Base-by-base conservation (phyloP, 257 asterid species). In the Nicotiana otophora region DNA sequence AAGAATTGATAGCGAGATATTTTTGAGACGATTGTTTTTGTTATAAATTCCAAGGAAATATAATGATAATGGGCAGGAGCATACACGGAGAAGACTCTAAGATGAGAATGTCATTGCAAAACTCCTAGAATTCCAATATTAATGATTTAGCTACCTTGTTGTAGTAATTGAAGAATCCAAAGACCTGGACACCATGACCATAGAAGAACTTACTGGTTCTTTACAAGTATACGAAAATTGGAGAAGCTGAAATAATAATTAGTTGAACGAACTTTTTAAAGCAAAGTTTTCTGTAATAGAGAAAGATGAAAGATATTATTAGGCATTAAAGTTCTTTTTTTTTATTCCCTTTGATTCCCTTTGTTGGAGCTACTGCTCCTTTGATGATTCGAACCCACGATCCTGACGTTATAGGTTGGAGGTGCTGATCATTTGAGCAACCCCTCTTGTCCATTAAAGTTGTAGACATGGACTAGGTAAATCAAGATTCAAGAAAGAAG, bases 91-190 rank as follows among this genome's bases (percentile, higher is more conserved):
- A 20, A 34, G 48, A 19, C 5, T 5, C 5, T 2, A 60, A 60
- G 2, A 60, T 60, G 30, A 60, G 10, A 0, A 3, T 8, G 65
- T 10, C 2, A 17, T 68, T 17, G 9, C 30, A 34, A 68, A 34
- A 6, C 28, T 68, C 2, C 54, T 34, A 34, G 26, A 23, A 23
- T 23, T 23, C 26, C 26, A 23, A 31, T 31, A 14, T 65, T 14
- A 54, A 23, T 11, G 30, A 67, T 70, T 82, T 33, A 53, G 57
- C 11, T 69, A 34, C 11, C 3, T 69, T 12, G 63, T 55, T 2
- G 26, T 82, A 31, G 68, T 65, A 3, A 70, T 82, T 82, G 74
- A 69, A 69, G 69, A 70, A n/a, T 70, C 61, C 3, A 23, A 70
- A 10, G 36, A 57, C 16, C 72, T 70, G 30, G 53, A 42, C 54